Evolutionary conservation across 768 basidiomycete genomes (phyloP), one percentile per base, ranked within the genome.

Genomic region (Mycena filopes): DNA sequence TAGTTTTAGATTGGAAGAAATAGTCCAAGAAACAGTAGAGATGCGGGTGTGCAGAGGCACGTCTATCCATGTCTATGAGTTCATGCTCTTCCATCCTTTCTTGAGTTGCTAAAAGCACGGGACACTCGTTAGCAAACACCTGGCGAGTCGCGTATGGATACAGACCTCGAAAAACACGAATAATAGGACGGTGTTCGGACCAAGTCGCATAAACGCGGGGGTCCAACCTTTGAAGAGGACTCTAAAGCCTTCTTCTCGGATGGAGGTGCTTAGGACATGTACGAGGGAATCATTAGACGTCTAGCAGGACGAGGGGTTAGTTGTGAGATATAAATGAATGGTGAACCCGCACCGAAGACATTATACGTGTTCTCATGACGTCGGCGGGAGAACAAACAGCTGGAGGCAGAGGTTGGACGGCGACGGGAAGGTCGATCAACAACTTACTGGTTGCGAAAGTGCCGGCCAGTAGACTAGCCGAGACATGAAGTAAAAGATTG

Each of bases 211-310:
- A 77, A 94, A 95, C 10, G 94, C 91, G 3, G 94, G 94, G 20
- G 92, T 92, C 94, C 94, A 95, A 36, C 94, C 94, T 75, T 92
- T 94, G 78, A 95, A 92, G 57, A 95, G 80, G 74, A 95, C 94
- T 63, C 82, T 81, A 12, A 87, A 83, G 0, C 94, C 94, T 80
- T 95, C 94, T 70, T 89, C 82, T 42, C 83, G 84, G 38, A 93
- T 77, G 5, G 92, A 92, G 45, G 75, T 81, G 29, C 76, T 79
- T 15, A 93, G 75, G 29, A 93, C 82, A 57, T 85, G 81, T 23
- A 86, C 45, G 4, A 87, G 79, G 20, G 78, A 81, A 3, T 81
- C 75, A 7, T 82, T 80, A 43, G 81, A 82, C 18, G 89, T 84
- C 90, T 92, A 56, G n/a, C n/a, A n/a, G n/a, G n/a, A 51, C 66